A percentile compares a stretch with the other conserved stretches of the same genome.
These are phyloP conservation scores for Cryphonectria nitschkei DNA, from an alignment of 2,329 filamentous ascomycete species.

Conservation along the genomic window DNA sequence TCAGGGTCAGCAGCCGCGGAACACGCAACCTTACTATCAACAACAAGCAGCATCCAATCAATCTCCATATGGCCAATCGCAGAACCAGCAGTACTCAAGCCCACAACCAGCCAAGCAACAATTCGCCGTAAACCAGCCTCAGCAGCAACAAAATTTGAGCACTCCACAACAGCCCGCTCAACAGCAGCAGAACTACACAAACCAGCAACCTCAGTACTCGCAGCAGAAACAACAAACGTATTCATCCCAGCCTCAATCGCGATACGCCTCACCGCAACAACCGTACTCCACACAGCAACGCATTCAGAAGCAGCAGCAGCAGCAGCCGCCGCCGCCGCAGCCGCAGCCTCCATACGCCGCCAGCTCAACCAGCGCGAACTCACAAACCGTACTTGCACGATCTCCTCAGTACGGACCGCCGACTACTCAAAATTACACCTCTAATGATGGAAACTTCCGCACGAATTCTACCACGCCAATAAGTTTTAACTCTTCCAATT, in stretches of 20 bases:
- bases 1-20: slow-evolving; percentile 25
- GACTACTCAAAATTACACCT: slow-evolving; percentile 30
- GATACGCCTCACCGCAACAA: slow-evolving; percentile 25
- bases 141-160: slow-evolving; percentile 24
- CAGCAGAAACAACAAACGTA: slow-evolving; percentile 28
- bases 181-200: slow-evolving; percentile 23
- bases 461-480: slow-evolving; percentile 29
- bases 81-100: slow-evolving; percentile 18
- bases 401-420: slow-evolving; percentile 35
- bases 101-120: slow-evolving; percentile 26
- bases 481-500: slow-evolving; percentile 30
- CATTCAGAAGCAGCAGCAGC: slow-evolving; percentile 35
- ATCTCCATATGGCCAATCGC: slow-evolving; percentile 25
- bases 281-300: slow-evolving; percentile 33
- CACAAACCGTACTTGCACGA: slow-evolving; percentile 34
- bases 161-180: slow-evolving; percentile 22
- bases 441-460: slow-evolving; percentile 34
- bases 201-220: slow-evolving; percentile 22
- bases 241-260: slow-evolving; percentile 22
- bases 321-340: slow-evolving; percentile 24
- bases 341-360: slow-evolving; percentile 21
- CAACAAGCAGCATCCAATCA: slow-evolving; percentile 19
- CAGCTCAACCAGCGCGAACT: slow-evolving; percentile 30
- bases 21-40: slow-evolving; percentile 25
- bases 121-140: slow-evolving; percentile 25